Conservation (phyloP, 345 rosid genomes). For the Lepidium didymum region DNA sequence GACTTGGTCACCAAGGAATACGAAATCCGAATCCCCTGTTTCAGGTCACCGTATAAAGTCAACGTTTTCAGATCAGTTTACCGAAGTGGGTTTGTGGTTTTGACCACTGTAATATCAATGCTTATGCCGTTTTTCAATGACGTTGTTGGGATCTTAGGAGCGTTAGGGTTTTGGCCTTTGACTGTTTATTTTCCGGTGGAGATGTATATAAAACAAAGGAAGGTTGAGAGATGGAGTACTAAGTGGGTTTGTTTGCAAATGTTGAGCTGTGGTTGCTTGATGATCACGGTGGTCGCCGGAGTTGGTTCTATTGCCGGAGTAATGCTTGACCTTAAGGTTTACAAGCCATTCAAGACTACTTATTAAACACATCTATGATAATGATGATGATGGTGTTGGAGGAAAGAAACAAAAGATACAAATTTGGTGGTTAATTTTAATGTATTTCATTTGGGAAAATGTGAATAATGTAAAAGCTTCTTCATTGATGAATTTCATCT, state of each 20-base stretch:
- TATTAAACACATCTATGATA: slow-evolving; percentile 10
- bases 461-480: slow-evolving; percentile 24
- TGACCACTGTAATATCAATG: slow-evolving; percentile 64
- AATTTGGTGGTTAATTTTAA: neutral
- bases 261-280: slow-evolving; percentile 48
- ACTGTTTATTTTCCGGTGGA: slow-evolving; percentile 75
- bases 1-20: slow-evolving; percentile 40
- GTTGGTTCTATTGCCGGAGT: slow-evolving; percentile 71
- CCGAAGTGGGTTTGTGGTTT: slow-evolving; percentile 47
- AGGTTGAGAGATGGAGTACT: slow-evolving; percentile 50
- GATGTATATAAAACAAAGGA: slow-evolving; percentile 60
- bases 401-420: slow-evolving; percentile 4
- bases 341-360: slow-evolving; percentile 32
- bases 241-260: slow-evolving; percentile 57
- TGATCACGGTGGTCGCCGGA: slow-evolving; percentile 49
- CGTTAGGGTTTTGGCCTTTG: slow-evolving; percentile 74
- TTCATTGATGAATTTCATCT: neutral
- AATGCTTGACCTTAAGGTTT: slow-evolving; percentile 36
- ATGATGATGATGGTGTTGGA: neutral
- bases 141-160: slow-evolving; percentile 63
- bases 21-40: slow-evolving; percentile 35
- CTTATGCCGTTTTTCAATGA: slow-evolving; percentile 68
- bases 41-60: slow-evolving; percentile 24
- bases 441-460: slow-evolving; percentile 16
- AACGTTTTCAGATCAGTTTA: slow-evolving; percentile 54